These are phyloP conservation scores for Myxozyma kluyveri DNA, from an alignment of 805 yeast genomes.

Conservation along the genomic window DNA sequence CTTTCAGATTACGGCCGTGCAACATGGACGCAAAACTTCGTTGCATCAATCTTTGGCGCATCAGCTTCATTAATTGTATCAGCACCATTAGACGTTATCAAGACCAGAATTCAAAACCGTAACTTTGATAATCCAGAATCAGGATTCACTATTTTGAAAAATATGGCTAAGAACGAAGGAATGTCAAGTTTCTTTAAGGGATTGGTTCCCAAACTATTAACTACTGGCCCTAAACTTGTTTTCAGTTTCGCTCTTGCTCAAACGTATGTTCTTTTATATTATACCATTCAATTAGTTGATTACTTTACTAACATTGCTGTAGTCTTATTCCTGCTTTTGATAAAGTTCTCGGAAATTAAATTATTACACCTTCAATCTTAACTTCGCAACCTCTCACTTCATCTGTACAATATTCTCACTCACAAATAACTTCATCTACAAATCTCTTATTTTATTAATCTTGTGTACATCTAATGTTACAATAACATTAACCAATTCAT, in stretches of 20 bases:
- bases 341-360: slow-evolving; percentile 48
- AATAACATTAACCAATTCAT: background rate
- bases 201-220: slow-evolving; percentile 89
- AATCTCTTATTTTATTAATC: background rate
- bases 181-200: slow-evolving; percentile 90
- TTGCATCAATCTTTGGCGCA: slow-evolving; percentile 94
- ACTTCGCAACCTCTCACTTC: no score
- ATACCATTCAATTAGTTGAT: background rate
- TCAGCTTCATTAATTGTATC: slow-evolving; percentile 93
- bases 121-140: slow-evolving; percentile 94
- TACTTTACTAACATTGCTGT: background rate
- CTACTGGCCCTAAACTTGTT: slow-evolving; percentile 97
- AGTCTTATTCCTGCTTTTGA: slow-evolving; percentile 91
- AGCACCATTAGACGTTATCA: slow-evolving; percentile 97
- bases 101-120: slow-evolving; percentile 96
- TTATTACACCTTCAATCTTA: no score
- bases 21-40: slow-evolving; percentile 91
- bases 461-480: background rate
- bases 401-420: no score
- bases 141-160: slow-evolving; percentile 87
- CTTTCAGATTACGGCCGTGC: slow-evolving; percentile 84
- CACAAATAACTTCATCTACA: background rate
- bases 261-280: slow-evolving; percentile 43
- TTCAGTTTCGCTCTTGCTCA: slow-evolving; percentile 98
- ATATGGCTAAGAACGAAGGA: slow-evolving; percentile 87